These are phyloP conservation scores for Hanseniaspora jakobsenii DNA, from an alignment of 805 yeast species.

Conservation along the genomic window DNA sequence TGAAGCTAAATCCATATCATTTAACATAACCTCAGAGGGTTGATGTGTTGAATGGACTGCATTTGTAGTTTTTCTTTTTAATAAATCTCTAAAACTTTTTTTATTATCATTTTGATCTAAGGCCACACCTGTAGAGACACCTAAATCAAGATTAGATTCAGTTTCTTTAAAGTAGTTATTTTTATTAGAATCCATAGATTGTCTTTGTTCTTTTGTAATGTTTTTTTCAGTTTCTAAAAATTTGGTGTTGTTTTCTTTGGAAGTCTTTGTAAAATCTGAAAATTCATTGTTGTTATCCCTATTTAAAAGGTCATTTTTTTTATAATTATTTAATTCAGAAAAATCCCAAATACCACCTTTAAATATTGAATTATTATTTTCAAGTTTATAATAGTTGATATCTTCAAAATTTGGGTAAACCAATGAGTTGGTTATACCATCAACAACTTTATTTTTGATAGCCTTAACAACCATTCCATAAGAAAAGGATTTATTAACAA, in stretches of 20 bases:
- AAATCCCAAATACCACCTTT: slow-evolving; percentile 86
- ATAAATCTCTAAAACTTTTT: slow-evolving; percentile 8
- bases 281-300: no score
- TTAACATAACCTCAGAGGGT: neutral
- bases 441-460: slow-evolving; percentile 65
- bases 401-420: slow-evolving; percentile 89
- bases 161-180: no score
- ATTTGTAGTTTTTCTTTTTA: neutral
- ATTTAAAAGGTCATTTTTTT: no score
- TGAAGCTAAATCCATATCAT: slow-evolving; percentile 6
- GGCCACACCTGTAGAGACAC: neutral
- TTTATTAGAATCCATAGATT: no score
- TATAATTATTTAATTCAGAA: neutral
- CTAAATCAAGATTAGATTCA: no score
- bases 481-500: slow-evolving; percentile 69
- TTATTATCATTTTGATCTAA: neutral
- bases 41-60: neutral
- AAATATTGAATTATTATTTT: slow-evolving; percentile 45
- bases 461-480: slow-evolving; percentile 69
- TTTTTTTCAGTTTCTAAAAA: no score
- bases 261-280: no score
- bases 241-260: no score
- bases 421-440: slow-evolving; percentile 63
- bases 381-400: slow-evolving; percentile 54
- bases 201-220: no score